Percentiles rank a stretch among this genome's conserved stretches.
Conservation (phyloP, 1,139 yeast species). For the Yamadazyma jaroonii region DNA sequence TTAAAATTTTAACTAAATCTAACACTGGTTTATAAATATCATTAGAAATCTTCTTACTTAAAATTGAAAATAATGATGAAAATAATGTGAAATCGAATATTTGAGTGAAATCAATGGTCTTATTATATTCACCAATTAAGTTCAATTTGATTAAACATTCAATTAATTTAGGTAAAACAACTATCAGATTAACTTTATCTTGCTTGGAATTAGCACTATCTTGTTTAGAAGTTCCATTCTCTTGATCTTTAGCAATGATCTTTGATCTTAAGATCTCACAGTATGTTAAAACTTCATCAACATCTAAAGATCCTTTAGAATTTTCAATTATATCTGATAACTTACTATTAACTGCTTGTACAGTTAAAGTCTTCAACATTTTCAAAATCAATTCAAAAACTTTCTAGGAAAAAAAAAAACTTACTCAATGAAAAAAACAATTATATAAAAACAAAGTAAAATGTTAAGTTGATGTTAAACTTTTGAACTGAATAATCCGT, state of each 20-base stretch:
- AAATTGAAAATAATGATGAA: conserved; percentile 41
- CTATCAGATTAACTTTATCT: conserved; percentile 52
- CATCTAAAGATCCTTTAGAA: conserved; percentile 4
- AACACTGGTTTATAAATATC: conserved; percentile 51
- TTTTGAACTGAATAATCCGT: neutral
- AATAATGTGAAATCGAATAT: conserved; percentile 44
- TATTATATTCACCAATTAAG: conserved; percentile 17
- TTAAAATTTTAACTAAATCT: conserved; percentile 41
- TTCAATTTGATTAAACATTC: conserved; percentile 43
- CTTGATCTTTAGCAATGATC: conserved; percentile 3
- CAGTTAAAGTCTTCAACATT: conserved; percentile 3
- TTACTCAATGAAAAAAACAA: too few relatives aligned
- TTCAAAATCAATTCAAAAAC: neutral
- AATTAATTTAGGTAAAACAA: conserved; percentile 50
- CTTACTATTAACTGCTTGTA: conserved; percentile 4
- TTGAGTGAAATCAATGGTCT: conserved; percentile 29
- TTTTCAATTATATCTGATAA: conserved; percentile 5
- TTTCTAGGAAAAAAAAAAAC: too few relatives aligned
- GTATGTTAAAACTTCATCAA: conserved; percentile 3
- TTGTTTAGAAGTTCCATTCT: conserved; percentile 1
- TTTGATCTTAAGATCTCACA: conserved; percentile 5
- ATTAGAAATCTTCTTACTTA: conserved; percentile 43
- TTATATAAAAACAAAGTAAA: too few relatives aligned
- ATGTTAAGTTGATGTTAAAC: too few relatives aligned
- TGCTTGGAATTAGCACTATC: conserved; percentile 24